A percentile compares a stretch with the other conserved stretches of the same genome.
Evolutionary conservation across 306 rosid genomes (phyloP).

Genomic region (Dalbergia cultrata): DNA sequence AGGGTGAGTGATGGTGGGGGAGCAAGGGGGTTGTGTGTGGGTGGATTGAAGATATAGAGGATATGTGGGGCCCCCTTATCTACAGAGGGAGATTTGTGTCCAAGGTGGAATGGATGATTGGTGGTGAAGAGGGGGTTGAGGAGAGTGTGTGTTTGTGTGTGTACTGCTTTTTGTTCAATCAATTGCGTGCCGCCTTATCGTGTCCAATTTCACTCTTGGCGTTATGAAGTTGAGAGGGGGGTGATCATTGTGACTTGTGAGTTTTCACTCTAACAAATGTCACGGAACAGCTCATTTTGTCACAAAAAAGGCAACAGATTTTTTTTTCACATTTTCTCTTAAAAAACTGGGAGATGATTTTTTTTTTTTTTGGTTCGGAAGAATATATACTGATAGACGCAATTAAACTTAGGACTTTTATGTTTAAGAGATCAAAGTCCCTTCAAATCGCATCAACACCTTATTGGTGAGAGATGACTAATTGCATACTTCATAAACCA

Average conservation of each 20-base stretch:
- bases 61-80: constrained; percentile 70
- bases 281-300: constrained; percentile 5
- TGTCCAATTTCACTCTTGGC: not conserved
- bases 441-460: too few relatives aligned
- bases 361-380: not conserved
- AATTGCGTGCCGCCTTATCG: constrained; percentile 55
- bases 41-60: constrained; percentile 31
- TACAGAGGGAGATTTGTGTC: constrained; percentile 58
- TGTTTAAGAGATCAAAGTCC: too few relatives aligned
- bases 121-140: constrained; percentile 39
- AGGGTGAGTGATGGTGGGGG: constrained; percentile 22
- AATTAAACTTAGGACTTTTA: too few relatives aligned
- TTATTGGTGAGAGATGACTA: too few relatives aligned
- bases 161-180: not conserved
- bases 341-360: not conserved
- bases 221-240: not conserved
- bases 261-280: constrained; percentile 5
- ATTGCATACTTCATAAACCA: too few relatives aligned
- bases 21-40: constrained; percentile 11
- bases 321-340: not conserved
- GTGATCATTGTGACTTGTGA: not conserved
- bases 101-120: constrained; percentile 45
- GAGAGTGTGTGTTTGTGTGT: not conserved
- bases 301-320: not conserved
- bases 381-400: too few relatives aligned